These are phyloP conservation scores for Globisporangium takayamanum DNA, from an alignment of 352 stramenopile genomes.

Conservation along the genomic window DNA sequence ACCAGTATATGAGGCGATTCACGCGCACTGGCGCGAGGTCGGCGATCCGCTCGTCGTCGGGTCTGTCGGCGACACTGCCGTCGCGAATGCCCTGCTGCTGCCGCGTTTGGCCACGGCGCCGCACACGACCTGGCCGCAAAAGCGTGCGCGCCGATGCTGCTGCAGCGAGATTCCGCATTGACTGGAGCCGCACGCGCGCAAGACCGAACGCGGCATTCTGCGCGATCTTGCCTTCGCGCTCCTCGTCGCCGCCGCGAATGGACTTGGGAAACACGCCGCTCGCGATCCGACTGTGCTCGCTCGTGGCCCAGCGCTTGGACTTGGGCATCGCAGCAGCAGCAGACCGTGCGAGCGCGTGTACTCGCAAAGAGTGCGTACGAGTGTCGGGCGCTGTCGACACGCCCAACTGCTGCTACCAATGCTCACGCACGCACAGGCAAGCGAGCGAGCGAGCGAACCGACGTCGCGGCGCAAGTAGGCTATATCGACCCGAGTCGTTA, in stretches of 20 bases:
- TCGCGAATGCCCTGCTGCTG: not conserved
- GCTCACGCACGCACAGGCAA: not conserved
- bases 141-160: slow-evolving; percentile 2
- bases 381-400: no score
- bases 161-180: slow-evolving; percentile 6
- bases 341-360: no score
- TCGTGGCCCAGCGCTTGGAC: slow-evolving; percentile 14
- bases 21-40: not conserved
- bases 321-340: slow-evolving; percentile 4
- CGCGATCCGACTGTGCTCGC: slow-evolving; percentile 14
- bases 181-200: slow-evolving; percentile 9
- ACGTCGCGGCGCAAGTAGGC: not conserved
- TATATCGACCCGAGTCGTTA: not conserved
- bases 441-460: not conserved
- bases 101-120: not conserved
- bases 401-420: not conserved
- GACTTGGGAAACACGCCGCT: slow-evolving; percentile 16
- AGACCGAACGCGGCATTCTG: slow-evolving; percentile 15
- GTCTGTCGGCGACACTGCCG: not conserved
- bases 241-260: slow-evolving; percentile 12
- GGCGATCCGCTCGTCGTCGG: not conserved
- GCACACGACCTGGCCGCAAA: not conserved
- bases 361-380: no score
- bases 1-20: not conserved
- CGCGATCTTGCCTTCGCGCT: slow-evolving; percentile 10